Percentiles rank a stretch among this genome's conserved stretches.
Conservation (phyloP, 495 filamentous ascomycete species). For the Darksidea phi region DNA sequence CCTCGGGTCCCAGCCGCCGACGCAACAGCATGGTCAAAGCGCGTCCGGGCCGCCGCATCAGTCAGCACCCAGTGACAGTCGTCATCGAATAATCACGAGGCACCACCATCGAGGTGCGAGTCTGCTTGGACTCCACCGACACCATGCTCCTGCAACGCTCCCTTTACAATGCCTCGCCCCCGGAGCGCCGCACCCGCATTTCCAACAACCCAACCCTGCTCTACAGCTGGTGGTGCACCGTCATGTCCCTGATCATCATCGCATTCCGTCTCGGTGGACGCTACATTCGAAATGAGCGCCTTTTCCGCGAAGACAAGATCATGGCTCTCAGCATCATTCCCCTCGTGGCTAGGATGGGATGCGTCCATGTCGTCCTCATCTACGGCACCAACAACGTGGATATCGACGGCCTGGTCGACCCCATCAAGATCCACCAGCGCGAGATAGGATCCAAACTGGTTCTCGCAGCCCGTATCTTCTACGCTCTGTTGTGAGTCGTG, state of each 20-base stretch:
- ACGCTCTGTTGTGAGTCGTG: conserved; percentile 61
- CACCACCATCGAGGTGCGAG: conserved; percentile 29
- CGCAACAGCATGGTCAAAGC: conserved; percentile 34
- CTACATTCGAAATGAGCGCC: conserved; percentile 72
- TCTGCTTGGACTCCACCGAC: conserved; percentile 8
- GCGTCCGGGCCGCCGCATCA: conserved; percentile 1
- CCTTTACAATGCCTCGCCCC: conserved; percentile 28
- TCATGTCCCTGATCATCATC: conserved; percentile 78
- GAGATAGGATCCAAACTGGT: conserved; percentile 64
- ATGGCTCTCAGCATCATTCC: conserved; percentile 80
- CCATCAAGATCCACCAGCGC: conserved; percentile 47
- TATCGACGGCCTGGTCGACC: conserved; percentile 48
- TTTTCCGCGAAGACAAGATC: conserved; percentile 85
- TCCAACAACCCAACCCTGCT: conserved; percentile 53
- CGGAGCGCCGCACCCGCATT: conserved; percentile 27
- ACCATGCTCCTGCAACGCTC: conserved; percentile 29
- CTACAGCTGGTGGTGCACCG: conserved; percentile 92
- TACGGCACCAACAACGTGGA: conserved; percentile 85
- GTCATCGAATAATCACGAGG: background rate
- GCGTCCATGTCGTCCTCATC: conserved; percentile 79
- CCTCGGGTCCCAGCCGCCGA: conserved; percentile 16
- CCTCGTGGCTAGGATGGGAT: conserved; percentile 74
- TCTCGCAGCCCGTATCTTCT: conserved; percentile 63
- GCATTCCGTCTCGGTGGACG: conserved; percentile 72
- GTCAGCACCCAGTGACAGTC: conserved; percentile 5